A percentile compares a stretch with the other conserved stretches of the same genome.
phyloP scores from a whole-genome alignment of 2,329 filamentous ascomycete genomes.

The Apiospora marii region DNA sequence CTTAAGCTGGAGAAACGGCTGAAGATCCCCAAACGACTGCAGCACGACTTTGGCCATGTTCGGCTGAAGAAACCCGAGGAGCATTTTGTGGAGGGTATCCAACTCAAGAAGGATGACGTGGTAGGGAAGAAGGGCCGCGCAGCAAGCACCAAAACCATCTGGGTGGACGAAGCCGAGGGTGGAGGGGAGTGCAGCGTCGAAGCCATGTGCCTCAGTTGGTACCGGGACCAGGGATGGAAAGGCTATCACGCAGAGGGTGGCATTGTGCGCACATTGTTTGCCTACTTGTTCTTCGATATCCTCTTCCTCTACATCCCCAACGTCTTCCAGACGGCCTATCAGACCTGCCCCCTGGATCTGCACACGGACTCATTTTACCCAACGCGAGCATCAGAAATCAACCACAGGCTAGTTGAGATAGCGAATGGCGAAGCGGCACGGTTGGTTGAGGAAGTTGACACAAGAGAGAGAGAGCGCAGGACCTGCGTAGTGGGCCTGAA shows the following conservation, averaged over 20 bases:
- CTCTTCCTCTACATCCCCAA: constrained; percentile 94
- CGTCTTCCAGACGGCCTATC: constrained; percentile 95
- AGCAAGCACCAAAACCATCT: constrained; percentile 77
- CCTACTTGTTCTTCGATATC: constrained; percentile 91
- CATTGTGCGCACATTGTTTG: constrained; percentile 89
- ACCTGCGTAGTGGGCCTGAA: constrained; percentile 92
- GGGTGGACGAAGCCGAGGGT: constrained; percentile 79
- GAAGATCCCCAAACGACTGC: constrained; percentile 81
- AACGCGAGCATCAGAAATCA: constrained; percentile 86
- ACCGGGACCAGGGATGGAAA: constrained; percentile 86
- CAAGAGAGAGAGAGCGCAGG: constrained; percentile 69
- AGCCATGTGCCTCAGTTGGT: constrained; percentile 90
- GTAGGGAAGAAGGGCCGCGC: constrained; percentile 48
- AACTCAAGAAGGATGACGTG: constrained; percentile 69
- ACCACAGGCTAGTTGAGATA: constrained; percentile 84
- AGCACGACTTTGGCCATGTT: constrained; percentile 93
- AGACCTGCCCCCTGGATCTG: constrained; percentile 91
- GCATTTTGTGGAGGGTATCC: constrained; percentile 78
- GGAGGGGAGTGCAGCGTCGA: constrained; percentile 86
- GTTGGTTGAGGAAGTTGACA: constrained; percentile 74
- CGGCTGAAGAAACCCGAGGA: constrained; percentile 78
- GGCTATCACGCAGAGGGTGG: constrained; percentile 94
- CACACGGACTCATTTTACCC: constrained; percentile 94
- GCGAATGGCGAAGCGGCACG: constrained; percentile 78
- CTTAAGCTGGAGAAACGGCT: constrained; percentile 87